Base-by-base conservation (phyloP, 768 basidiomycete genomes). In the Tricholoma bakamatsutake region DNA sequence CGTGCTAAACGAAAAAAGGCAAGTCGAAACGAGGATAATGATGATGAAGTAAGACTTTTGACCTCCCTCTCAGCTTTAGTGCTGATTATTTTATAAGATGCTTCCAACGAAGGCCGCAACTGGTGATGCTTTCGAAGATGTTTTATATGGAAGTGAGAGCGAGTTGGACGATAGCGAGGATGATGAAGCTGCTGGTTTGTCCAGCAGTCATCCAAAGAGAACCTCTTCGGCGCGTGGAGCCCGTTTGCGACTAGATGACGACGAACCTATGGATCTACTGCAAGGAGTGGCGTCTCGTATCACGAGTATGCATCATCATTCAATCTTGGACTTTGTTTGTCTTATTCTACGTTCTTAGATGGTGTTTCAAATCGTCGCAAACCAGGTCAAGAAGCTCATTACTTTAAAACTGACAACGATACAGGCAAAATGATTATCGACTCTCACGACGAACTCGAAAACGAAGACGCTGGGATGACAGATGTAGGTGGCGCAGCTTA, bases 51-150 rank as follows among this genome's bases (percentile, higher is more conserved):
- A 59, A 43, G 52, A 46, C 49, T 37, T 48, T 15, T 28, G 13
- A 24, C 24, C 13, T 34, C 24, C n/a, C 5, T 52, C 13, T 40
- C 34, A 48, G 15, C 27, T 35, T 31, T 43, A 34, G 18, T 48
- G 53, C 34, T 61, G 21, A 62, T 27, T 21, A 21, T n/a, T 4
- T 18, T 54, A 45, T 12, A 59, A 83, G 83, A 71, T 62, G 49
- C 73, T 73, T 47, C 71, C 71, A 28, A 64, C 65, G 15, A 84
- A 84, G 65, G 76, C 76, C 15, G 75, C 76, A 5, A 77, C 82
- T 34, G 91, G 93, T 13, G 89, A 94, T 67, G 94, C 95, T 0
- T 99, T 98, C 60, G 95, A 99, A 67, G 95, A 99, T 65, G 92
- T 98, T 0, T 75, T 99, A 27, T 98, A 98, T 67, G 95, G 94